Evolutionary conservation across 352 stramenopile species (phyloP), one percentile per base, ranked within the genome.

Genomic region (Pythium rishiriense): DNA sequence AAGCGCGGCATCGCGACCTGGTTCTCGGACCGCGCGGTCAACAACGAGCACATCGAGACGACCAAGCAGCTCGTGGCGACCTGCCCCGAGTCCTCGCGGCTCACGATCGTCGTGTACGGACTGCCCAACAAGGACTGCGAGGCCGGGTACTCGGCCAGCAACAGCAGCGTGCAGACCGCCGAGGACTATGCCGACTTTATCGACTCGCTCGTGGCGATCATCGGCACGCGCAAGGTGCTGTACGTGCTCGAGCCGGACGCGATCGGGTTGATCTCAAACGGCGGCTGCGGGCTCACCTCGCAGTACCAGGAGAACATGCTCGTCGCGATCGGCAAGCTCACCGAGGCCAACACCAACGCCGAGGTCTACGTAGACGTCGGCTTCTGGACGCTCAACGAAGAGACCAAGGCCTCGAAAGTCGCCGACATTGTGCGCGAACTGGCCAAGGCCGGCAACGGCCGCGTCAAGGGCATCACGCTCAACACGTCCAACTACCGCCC

Each of bases 401-500:
- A 41, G 3, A 35, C n/a, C 41, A 52, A 53, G 41, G 43, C 54
- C 26, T 14, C 7, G 8, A 31, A 53, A 12, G 41, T 62, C 28
- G 54, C 54, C 17, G 42, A 53, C 8, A 60, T 67, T 31, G 50
- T 67, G 14, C 26, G 28, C 11, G 58, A 74, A 47, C 64, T 89
- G 8, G 70, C 58, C 7, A 47, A 49, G 5, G 78, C 71, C 0
- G 75, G 78, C 0, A 64, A 50, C 24, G 56, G 56, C 21, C 26
- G 66, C 1, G 52, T 89, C 55, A 87, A 83, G 49, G 82, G 82
- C 10, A 71, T 91, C 39, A 70, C 78, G 50, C 76, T 91, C 61
- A 91, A 91, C 64, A 91, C 82, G 43, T 87, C 79, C 17, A 91
- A 91, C 69, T 89, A 92, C 70, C 72, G 80, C 6, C 76, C 69